Evolutionary conservation across 176 grass and related monocot genomes (phyloP).

Genomic region (Musa acuminata): DNA sequence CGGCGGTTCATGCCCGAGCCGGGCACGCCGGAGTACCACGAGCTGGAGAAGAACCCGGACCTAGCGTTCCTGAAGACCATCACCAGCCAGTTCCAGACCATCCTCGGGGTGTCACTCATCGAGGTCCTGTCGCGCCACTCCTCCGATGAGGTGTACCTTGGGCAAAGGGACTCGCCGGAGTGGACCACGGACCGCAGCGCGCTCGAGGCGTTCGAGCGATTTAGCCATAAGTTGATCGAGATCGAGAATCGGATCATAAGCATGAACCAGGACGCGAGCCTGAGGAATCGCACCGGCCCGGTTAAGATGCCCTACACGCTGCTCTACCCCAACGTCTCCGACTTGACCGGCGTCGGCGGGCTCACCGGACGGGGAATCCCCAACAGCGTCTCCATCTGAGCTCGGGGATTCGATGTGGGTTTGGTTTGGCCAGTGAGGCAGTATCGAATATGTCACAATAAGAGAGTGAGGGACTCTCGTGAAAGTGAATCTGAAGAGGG

Average conservation of each 20-base stretch:
- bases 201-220: background rate
- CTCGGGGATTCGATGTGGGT: no score
- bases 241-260: background rate
- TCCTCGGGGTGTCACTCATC: slow-evolving; percentile 3
- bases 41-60: slow-evolving; percentile 10
- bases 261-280: background rate
- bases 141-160: slow-evolving; percentile 13
- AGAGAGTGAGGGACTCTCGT: no score
- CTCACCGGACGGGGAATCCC: slow-evolving; percentile 8
- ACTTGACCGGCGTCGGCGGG: background rate
- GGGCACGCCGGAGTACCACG: slow-evolving; percentile 1
- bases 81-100: background rate
- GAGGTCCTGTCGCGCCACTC: slow-evolving; percentile 8
- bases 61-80: background rate
- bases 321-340: background rate
- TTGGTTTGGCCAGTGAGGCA: no score
- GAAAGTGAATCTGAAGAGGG: no score
- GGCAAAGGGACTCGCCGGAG: slow-evolving; percentile 1
- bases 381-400: slow-evolving; percentile 13
- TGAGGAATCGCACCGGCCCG: slow-evolving; percentile 6
- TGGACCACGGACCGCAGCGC: slow-evolving; percentile 1
- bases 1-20: slow-evolving; percentile 10
- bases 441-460: no score
- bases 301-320: slow-evolving; percentile 1
- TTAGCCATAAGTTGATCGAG: background rate